Conservation (phyloP, 441 rosid genomes). For the Erodium trifolium region DNA sequence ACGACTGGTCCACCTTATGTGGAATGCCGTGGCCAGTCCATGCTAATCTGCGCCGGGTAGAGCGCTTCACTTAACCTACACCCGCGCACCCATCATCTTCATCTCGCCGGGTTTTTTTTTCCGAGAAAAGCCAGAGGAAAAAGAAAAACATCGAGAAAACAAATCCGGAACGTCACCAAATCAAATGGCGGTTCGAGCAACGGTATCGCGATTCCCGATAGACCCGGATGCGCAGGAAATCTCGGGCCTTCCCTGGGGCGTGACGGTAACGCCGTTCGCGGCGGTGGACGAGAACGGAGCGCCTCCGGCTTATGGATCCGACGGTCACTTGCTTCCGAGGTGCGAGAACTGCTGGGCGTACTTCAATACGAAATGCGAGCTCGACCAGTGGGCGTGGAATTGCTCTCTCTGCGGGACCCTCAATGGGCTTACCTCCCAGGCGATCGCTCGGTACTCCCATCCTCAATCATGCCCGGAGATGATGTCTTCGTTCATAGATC, state of each 20-base stretch:
- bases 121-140: background rate
- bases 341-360: conserved; percentile 92
- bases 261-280: conserved; percentile 86
- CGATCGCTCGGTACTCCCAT: conserved; percentile 69
- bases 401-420: conserved; percentile 89
- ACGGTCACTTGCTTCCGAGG: conserved; percentile 73
- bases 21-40: background rate
- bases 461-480: conserved; percentile 77
- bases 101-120: background rate
- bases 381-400: conserved; percentile 96
- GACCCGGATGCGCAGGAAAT: conserved; percentile 73
- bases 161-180: background rate
- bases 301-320: conserved; percentile 66
- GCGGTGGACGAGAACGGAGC: conserved; percentile 73
- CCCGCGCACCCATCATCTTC: background rate
- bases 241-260: conserved; percentile 90
- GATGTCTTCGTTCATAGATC: conserved; percentile 90
- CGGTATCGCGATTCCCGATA: conserved; percentile 70
- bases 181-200: conserved; percentile 75
- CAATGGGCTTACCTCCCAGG: conserved; percentile 66
- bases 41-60: conserved; percentile 1
- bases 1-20: background rate
- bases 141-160: conserved; percentile 1
- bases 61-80: conserved; percentile 1
- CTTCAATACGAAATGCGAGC: conserved; percentile 85